Evolutionary conservation across 2,329 filamentous ascomycete genomes (phyloP).

Genomic region (Dothideomycetidae sp.): DNA sequence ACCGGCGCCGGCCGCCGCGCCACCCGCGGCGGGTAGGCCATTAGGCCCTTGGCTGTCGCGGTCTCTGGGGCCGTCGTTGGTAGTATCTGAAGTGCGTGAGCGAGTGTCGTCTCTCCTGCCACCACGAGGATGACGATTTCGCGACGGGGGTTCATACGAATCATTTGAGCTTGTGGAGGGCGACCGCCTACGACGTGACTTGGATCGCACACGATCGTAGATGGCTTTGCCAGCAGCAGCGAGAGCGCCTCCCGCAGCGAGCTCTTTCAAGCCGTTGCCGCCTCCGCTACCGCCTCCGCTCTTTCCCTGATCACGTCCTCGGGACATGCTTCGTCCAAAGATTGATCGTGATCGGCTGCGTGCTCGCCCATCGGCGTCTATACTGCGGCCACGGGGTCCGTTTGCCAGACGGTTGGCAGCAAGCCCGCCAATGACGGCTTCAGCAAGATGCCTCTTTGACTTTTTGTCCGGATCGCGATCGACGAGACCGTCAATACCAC

Average conservation of each 20-base stretch:
- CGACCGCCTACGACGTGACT: conserved; percentile 35
- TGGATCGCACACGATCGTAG: conserved; percentile 41
- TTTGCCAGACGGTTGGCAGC: conserved; percentile 76
- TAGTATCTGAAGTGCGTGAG: conserved; percentile 28
- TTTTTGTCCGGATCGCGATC: conserved; percentile 57
- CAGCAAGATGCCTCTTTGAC: conserved; percentile 64
- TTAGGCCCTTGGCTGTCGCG: conserved; percentile 26
- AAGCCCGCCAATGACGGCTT: conserved; percentile 79
- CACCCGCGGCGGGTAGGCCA: conserved; percentile 28
- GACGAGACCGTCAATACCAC: conserved; percentile 66
- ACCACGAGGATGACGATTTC: conserved; percentile 26
- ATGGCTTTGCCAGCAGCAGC: conserved; percentile 38
- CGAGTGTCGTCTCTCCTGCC: conserved; percentile 22
- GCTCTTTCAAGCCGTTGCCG: conserved; percentile 32
- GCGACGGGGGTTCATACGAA: conserved; percentile 36
- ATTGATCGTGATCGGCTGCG: conserved; percentile 54
- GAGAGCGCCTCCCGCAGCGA: conserved; percentile 35
- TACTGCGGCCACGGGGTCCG: conserved; percentile 54
- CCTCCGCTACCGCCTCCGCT: conserved; percentile 33
- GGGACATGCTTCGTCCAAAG: conserved; percentile 37
- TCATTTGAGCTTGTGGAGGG: conserved; percentile 34
- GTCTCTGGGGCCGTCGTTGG: conserved; percentile 22
- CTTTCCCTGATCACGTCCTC: conserved; percentile 25
- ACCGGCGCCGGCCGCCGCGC: conserved; percentile 24
- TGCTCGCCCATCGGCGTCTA: conserved; percentile 30